phyloP scores from a whole-genome alignment of 495 filamentous ascomycete genomes.

The Aspergillus baeticus region DNA sequence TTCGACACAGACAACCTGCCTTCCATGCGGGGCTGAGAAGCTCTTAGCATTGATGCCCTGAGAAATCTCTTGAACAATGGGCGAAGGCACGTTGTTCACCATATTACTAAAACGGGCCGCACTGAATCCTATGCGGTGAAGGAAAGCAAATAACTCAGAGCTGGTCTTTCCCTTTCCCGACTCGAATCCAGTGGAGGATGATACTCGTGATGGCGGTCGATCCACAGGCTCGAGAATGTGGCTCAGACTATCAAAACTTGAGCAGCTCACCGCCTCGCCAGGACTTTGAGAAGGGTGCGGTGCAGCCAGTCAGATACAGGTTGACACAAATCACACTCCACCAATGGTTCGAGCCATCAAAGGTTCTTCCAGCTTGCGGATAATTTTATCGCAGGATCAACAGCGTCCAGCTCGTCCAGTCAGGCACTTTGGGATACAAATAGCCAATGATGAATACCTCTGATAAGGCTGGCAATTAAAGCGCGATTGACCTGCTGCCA shows the following conservation, averaged over 20 bases:
- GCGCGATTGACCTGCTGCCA: neutral
- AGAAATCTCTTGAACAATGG: neutral
- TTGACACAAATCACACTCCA: constrained; percentile 16
- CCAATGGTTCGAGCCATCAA: neutral
- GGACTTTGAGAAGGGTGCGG: too few species aligned
- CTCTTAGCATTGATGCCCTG: neutral
- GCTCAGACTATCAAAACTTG: constrained; percentile 5
- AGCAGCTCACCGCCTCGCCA: constrained; percentile 8
- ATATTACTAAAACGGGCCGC: neutral
- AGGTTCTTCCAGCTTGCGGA: neutral
- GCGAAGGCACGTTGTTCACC: neutral
- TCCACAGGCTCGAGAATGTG: constrained; percentile 10
- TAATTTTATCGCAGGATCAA: neutral
- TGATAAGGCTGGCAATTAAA: constrained; percentile 1
- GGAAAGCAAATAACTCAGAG: neutral
- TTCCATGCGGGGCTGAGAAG: neutral
- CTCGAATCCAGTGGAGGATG: neutral
- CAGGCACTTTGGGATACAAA: neutral
- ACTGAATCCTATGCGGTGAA: neutral
- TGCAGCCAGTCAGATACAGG: constrained; percentile 22
- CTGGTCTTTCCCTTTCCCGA: neutral
- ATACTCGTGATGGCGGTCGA: neutral
- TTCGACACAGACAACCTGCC: neutral
- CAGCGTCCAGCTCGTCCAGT: neutral
- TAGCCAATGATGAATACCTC: neutral